Evolutionary conservation across 2,329 filamentous ascomycete genomes (phyloP), one percentile per base, ranked within the genome.

Genomic region (Penicillium oxalicum): DNA sequence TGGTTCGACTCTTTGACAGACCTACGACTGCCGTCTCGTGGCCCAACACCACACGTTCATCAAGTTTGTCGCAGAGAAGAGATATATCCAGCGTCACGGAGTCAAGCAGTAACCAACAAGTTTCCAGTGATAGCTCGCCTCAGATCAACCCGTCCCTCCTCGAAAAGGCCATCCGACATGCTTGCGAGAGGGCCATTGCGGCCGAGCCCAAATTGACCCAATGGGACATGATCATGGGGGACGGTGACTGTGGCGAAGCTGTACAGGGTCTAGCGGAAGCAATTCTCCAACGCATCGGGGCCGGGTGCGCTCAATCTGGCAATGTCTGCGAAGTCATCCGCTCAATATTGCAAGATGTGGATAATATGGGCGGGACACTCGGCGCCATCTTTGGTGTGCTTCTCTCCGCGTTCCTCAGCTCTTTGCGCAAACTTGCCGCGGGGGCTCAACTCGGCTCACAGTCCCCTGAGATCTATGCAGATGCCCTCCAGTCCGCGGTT

Each of bases 191-290:
- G 25, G 51, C 46, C 1, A 50, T 50, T 4, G 40, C 40, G 9
- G 40, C 40, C 5, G 51, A 53, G 36, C 51, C 51, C 36, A 48
- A 40, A 11, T 36, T 53, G 18, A 53, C 51, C 11, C 41, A 51
- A 37, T 51, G 50, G 34, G 51, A 53, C 11, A 53, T 44, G 13
- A 35, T 51, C 8, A 50, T 53, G 48, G 51, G 51, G 11, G 51
- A 53, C n/a, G 51, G 51, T 8, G 51, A 53, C 36, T 53, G 51
- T 25, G 51, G 51, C 4, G 40, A 43, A 33, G 40, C 33, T 12
- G 47, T 52, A 13, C 29, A 40, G 29, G 40, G 44, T 25, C 40
- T 52, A 12, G 50, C 50, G 25, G 43, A 49, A 42, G 49, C 47
- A 5, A 44, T 49, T 9, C 9, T 45, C 26, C 18, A 9, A 9